Evolutionary conservation across 2,329 filamentous ascomycete genomes (phyloP).

Genomic region (Stemphylium beticola): DNA sequence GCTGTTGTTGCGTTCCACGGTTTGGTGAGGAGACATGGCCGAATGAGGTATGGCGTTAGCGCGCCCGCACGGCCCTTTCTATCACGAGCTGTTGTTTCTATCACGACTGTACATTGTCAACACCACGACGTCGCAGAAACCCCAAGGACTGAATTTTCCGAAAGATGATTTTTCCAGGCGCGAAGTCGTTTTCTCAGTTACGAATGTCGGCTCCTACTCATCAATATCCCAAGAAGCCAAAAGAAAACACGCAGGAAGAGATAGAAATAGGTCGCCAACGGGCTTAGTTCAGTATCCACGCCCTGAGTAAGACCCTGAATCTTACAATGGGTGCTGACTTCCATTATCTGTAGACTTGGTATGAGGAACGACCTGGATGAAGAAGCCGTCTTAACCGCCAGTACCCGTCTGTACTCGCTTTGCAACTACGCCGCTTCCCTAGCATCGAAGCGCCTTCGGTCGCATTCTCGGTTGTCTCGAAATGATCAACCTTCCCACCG

Average conservation of each 20-base stretch:
- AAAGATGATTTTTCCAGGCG: too few relatives aligned
- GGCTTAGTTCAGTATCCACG: too few relatives aligned
- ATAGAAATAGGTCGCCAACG: too few relatives aligned
- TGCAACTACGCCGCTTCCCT: neutral
- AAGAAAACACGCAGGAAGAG: too few relatives aligned
- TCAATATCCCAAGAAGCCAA: too few relatives aligned
- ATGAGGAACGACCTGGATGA: neutral
- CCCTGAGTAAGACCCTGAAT: too few relatives aligned
- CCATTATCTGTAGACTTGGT: too few relatives aligned
- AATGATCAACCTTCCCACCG: neutral
- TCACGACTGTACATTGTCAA: neutral
- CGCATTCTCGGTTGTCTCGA: neutral
- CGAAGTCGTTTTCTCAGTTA: too few relatives aligned
- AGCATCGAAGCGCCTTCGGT: neutral
- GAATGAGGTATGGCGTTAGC: slow-evolving; percentile 7
- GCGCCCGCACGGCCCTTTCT: neutral
- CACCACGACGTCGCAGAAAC: neutral
- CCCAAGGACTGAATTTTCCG: too few relatives aligned
- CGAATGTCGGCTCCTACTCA: too few relatives aligned
- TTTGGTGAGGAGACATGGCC: slow-evolving; percentile 5
- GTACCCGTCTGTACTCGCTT: neutral
- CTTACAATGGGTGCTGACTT: too few relatives aligned
- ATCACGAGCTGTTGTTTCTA: neutral
- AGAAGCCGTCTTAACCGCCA: neutral
- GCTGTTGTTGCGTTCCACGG: slow-evolving; percentile 13